Percentiles rank a stretch among this genome's conserved stretches.
Conservation (phyloP, 306 rosid genomes). For the Fragaria vesca region DNA sequence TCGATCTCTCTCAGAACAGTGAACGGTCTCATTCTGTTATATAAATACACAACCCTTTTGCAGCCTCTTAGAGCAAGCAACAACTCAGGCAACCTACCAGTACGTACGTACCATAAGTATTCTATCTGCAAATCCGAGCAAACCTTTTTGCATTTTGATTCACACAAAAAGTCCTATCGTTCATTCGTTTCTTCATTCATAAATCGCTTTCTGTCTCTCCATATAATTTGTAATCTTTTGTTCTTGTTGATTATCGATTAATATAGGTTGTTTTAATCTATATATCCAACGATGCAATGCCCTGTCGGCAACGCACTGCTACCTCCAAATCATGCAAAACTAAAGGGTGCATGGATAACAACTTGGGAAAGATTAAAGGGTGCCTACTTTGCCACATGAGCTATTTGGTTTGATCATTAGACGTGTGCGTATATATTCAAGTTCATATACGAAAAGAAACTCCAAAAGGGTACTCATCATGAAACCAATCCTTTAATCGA, state of each 20-base stretch:
- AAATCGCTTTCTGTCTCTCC: constrained; percentile 26
- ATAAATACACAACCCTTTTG: constrained; percentile 13
- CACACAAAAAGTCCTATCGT: not conserved
- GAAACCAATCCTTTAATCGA: not conserved
- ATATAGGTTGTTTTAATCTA: constrained; percentile 32
- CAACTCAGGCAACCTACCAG: not conserved
- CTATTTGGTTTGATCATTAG: constrained; percentile 19
- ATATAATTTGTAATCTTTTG: not conserved
- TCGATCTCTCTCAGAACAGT: not conserved
- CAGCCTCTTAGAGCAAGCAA: constrained; percentile 1
- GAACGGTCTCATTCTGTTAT: constrained; percentile 33
- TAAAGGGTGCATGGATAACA: constrained; percentile 3
- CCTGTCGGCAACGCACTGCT: constrained; percentile 18
- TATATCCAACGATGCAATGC: not conserved
- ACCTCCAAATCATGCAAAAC: constrained; percentile 39
- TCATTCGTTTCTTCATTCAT: constrained; percentile 17
- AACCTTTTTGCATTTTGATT: constrained; percentile 12
- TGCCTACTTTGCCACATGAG: constrained; percentile 37
- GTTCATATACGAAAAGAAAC: not conserved
- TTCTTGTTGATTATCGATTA: not conserved
- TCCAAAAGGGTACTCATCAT: not conserved
- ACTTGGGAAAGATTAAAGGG: constrained; percentile 33
- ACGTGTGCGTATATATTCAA: not conserved
- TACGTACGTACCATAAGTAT: constrained; percentile 10
- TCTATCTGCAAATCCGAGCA: constrained; percentile 32